These are phyloP conservation scores for Ilyonectria sp. DNA, from an alignment of 2,329 filamentous ascomycete species.

Conservation along the genomic window DNA sequence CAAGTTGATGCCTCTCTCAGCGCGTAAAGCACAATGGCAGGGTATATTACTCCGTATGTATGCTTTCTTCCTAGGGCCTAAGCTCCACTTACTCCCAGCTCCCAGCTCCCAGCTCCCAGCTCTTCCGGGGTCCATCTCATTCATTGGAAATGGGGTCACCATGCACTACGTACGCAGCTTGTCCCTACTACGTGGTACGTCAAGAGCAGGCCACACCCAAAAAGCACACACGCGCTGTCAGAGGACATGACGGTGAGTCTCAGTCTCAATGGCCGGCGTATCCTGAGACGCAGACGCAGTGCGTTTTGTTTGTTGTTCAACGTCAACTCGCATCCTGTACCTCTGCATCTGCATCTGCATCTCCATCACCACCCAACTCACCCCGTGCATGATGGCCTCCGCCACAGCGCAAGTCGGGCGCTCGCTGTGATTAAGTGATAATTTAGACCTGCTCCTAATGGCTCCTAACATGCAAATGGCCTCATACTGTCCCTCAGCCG, in stretches of 20 bases:
- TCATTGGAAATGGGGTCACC: neutral
- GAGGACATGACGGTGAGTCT: neutral
- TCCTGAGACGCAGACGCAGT: neutral
- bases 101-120: neutral
- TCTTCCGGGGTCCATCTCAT: neutral
- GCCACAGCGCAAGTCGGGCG: constrained; percentile 11
- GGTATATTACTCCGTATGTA: neutral
- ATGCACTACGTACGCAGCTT: neutral
- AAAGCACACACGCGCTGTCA: neutral
- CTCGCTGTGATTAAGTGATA: constrained; percentile 2
- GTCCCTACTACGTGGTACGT: neutral
- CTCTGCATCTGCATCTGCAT: constrained; percentile 9
- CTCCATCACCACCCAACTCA: constrained; percentile 1
- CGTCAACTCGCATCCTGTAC: neutral
- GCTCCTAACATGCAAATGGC: constrained; percentile 20
- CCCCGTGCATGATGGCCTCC: constrained; percentile 22
- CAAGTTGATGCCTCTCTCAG: neutral
- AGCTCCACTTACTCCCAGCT: neutral
- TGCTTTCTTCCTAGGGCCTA: neutral
- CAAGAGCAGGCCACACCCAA: neutral
- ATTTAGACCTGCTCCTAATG: neutral
- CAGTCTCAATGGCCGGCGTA: neutral
- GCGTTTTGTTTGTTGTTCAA: neutral
- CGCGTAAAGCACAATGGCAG: too few relatives aligned
- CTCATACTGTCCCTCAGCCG: constrained; percentile 28